Base-by-base conservation (phyloP, 768 basidiomycete species). In the Kwoniella dendrophila region DNA sequence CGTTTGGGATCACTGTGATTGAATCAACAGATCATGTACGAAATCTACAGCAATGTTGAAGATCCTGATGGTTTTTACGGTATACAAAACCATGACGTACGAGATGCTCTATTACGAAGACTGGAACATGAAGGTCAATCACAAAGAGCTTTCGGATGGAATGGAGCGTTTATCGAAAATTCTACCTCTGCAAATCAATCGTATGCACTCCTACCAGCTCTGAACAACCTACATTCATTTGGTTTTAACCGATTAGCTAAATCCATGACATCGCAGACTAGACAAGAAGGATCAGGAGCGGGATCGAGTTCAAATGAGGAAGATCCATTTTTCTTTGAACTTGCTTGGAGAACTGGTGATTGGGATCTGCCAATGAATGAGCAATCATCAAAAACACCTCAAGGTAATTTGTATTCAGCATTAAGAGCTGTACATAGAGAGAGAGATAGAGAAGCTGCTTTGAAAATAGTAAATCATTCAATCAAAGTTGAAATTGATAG, bases 21-120 rank as follows among this genome's bases (percentile, higher is more conserved):
- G 12, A 11, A 22, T 33, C 16, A 4, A 1, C 44, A 88, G 59
- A 82, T 94, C 26, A 81, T 98, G 22, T 97, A 92, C 80, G 88
- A 89, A 51, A 92, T 98, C 51, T 99, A 98, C 73, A 86, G 87
- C 56, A 89, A 92, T 69, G 92, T 99, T 62, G 94, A 96, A 72
- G 96, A 99, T 76, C 94, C 94, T 0, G 96, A 99, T 70, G 93
- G 96, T 1, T 99, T 99, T 77, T 99, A 99, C 78, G 92, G 92
- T 4, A 92, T 98, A 62, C 83, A 87, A 64, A 86, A 88, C 6
- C 79, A 83, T 32, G 86, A 98, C 72, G 84, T 90, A n/a, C 84
- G 86, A 26, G 83, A 85, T 44, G 89, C 93, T 58, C 83, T 99
- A 34, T 82, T 93, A 53, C 88, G 86, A 64, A 86, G 91, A 10